phyloP scores from a whole-genome alignment of 129 eudicot species.

The Chrysanthemum lavandulifolium region DNA sequence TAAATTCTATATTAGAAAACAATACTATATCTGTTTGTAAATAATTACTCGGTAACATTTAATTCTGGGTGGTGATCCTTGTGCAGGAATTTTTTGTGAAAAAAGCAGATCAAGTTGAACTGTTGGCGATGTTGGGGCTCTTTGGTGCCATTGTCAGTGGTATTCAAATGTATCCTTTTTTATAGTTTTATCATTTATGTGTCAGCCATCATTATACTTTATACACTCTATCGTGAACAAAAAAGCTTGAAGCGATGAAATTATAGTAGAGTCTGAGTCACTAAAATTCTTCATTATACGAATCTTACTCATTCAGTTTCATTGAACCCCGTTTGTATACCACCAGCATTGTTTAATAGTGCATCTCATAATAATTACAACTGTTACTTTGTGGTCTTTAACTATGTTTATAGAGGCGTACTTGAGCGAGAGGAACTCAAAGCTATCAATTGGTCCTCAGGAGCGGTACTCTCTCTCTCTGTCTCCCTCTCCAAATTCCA shows the following conservation, averaged over 20 bases:
- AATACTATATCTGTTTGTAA: too few relatives aligned
- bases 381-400: slow-evolving; percentile 28
- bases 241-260: too few relatives aligned
- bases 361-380: not conserved
- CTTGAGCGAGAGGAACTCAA: slow-evolving; percentile 76
- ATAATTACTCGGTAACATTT: too few relatives aligned
- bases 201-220: not conserved
- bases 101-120: slow-evolving; percentile 80
- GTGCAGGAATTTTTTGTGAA: slow-evolving; percentile 80
- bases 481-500: not conserved
- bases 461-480: slow-evolving; percentile 45
- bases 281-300: not conserved
- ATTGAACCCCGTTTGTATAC: not conserved
- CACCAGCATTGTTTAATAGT: not conserved
- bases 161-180: slow-evolving; percentile 77
- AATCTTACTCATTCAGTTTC: not conserved
- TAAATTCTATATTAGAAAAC: too few relatives aligned
- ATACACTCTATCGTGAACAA: not conserved
- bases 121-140: slow-evolving; percentile 90
- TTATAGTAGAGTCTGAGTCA: too few relatives aligned
- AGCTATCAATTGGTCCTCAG: slow-evolving; percentile 78
- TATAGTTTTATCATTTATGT: not conserved
- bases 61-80: not conserved
- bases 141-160: slow-evolving; percentile 91
- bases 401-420: slow-evolving; percentile 53